Conservation (phyloP, 768 basidiomycete species). For the Xerocomus brunneocitrinus region DNA sequence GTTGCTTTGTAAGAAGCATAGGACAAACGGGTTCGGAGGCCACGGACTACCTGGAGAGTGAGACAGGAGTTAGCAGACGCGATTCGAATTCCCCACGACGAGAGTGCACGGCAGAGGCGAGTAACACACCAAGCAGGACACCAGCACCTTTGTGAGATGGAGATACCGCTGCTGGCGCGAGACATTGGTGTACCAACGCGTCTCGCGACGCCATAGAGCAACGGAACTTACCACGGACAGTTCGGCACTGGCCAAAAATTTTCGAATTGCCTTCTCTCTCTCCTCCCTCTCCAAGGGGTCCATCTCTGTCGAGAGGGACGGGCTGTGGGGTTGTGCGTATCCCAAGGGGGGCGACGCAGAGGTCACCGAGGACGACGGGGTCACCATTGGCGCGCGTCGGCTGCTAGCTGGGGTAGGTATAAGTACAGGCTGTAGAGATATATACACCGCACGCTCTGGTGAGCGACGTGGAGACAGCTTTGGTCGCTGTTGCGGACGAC, state of each 20-base stretch:
- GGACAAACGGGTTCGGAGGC: constrained; percentile 71
- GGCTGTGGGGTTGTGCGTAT: constrained; percentile 47
- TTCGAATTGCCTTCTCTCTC: constrained; percentile 64
- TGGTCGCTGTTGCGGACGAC: constrained; percentile 32
- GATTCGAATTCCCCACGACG: constrained; percentile 7
- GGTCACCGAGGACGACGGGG: constrained; percentile 77
- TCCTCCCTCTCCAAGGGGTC: constrained; percentile 49
- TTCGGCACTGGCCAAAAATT: constrained; percentile 75
- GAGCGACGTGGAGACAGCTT: constrained; percentile 4
- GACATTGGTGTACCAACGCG: constrained; percentile 40
- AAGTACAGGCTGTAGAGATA: constrained; percentile 16
- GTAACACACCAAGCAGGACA: constrained; percentile 1
- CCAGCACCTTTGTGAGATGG: constrained; percentile 3
- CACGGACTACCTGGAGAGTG: constrained; percentile 65
- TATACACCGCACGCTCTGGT: constrained; percentile 13
- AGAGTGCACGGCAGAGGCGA: constrained; percentile 2
- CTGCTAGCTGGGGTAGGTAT: constrained; percentile 1
- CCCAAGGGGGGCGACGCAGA: constrained; percentile 74
- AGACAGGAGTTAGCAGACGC: constrained; percentile 28
- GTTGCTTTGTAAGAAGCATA: constrained; percentile 84
- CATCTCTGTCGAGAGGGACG: constrained; percentile 39
- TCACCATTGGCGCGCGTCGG: constrained; percentile 55
- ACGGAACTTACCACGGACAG: constrained; percentile 65
- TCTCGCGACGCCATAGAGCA: constrained; percentile 32
- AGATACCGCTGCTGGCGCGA: constrained; percentile 19